These are phyloP conservation scores for Rhodotorula kratochvilovae DNA, from an alignment of 768 basidiomycete species.

Conservation along the genomic window DNA sequence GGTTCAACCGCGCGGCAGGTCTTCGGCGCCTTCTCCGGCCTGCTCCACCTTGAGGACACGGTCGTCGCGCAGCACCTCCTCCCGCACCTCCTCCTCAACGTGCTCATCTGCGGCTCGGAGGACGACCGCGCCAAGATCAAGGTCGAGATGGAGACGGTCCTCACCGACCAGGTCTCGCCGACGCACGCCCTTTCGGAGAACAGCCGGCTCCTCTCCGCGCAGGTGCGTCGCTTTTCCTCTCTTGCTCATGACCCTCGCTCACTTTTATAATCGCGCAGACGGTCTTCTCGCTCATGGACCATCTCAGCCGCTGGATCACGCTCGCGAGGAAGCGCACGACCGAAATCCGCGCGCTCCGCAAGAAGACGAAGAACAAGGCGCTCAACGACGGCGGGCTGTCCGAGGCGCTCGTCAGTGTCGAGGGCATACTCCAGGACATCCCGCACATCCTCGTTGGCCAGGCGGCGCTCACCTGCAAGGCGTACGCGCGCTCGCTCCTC, in stretches of 20 bases:
- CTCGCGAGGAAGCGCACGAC: conserved; percentile 63
- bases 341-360: conserved; percentile 55
- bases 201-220: conserved; percentile 86
- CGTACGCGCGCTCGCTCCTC: conserved; percentile 88
- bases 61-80: conserved; percentile 87
- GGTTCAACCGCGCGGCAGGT: conserved; percentile 52
- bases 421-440: conserved; percentile 61
- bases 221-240: conserved; percentile 54
- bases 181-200: conserved; percentile 61
- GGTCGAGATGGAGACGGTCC: conserved; percentile 69
- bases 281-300: conserved; percentile 89
- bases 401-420: conserved; percentile 64
- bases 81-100: conserved; percentile 83
- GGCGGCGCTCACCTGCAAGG: conserved; percentile 89
- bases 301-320: conserved; percentile 84
- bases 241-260: background rate
- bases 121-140: conserved; percentile 63
- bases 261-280: conserved; percentile 55
- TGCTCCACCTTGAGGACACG: conserved; percentile 74
- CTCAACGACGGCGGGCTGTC: conserved; percentile 15
- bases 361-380: conserved; percentile 51
- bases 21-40: conserved; percentile 72
- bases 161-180: conserved; percentile 76
- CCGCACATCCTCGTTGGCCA: conserved; percentile 71
- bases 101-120: conserved; percentile 69